Percentiles rank a stretch among this genome's conserved stretches.
Evolutionary conservation across 768 basidiomycete genomes (phyloP).

Genomic region (Obba rivulosa): DNA sequence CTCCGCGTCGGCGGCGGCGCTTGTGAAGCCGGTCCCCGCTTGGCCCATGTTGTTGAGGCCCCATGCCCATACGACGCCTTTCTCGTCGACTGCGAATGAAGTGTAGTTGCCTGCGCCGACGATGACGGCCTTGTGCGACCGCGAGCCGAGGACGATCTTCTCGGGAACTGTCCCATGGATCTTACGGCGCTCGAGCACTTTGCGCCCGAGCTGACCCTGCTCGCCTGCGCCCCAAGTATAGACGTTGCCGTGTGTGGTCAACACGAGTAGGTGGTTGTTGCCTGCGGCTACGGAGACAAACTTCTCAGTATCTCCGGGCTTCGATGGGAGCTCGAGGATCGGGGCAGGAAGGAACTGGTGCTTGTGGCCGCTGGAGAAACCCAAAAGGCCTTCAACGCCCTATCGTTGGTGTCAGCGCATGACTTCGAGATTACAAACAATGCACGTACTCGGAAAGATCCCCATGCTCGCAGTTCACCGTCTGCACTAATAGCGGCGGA

Average conservation of each 20-base stretch:
- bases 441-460: constrained; percentile 73
- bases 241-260: constrained; percentile 84
- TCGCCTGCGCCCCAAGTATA: constrained; percentile 91
- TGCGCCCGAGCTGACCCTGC: constrained; percentile 86
- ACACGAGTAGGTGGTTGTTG: constrained; percentile 82
- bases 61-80: constrained; percentile 89
- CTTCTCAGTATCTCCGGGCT: constrained; percentile 62
- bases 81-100: constrained; percentile 85
- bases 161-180: constrained; percentile 88
- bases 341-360: constrained; percentile 67
- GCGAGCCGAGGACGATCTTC: constrained; percentile 68
- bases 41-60: constrained; percentile 92
- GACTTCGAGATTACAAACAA: background rate
- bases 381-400: constrained; percentile 79
- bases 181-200: constrained; percentile 82
- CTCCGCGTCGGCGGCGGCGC: constrained; percentile 42
- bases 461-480: constrained; percentile 86
- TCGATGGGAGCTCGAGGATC: constrained; percentile 51
- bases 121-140: constrained; percentile 56
- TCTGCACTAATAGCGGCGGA: constrained; percentile 76
- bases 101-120: constrained; percentile 82
- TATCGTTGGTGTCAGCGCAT: constrained; percentile 20
- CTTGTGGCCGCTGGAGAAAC: constrained; percentile 64
- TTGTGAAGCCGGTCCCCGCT: constrained; percentile 53
- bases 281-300: constrained; percentile 76